Evolutionary conservation across 192 early-diverging fungal genomes (phyloP).

Genomic region (Podila clonocystis): DNA sequence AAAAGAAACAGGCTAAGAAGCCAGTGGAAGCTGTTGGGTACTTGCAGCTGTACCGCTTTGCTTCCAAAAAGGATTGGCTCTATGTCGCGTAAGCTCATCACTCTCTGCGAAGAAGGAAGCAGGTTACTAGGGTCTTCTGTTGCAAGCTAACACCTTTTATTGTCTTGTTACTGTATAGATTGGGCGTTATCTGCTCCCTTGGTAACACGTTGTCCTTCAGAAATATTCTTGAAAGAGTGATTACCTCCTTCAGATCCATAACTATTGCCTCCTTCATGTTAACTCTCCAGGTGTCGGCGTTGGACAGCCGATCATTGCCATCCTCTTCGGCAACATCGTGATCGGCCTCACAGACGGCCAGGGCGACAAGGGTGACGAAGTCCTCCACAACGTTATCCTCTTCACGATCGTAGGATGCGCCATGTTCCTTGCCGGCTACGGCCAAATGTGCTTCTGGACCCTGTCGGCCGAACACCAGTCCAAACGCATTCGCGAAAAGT

Average conservation of each 20-base stretch:
- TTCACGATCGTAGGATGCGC: constrained; percentile 59
- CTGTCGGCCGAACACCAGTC: constrained; percentile 60
- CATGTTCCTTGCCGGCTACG: constrained; percentile 65
- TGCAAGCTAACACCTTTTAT: neutral
- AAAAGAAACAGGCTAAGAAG: constrained; percentile 26
- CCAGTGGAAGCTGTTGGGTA: constrained; percentile 60
- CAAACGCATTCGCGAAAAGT: too few relatives aligned
- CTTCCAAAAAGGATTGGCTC: constrained; percentile 61
- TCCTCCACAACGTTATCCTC: constrained; percentile 11
- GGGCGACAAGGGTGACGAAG: neutral
- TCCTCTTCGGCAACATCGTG: constrained; percentile 27
- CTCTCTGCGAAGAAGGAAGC: neutral
- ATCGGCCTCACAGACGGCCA: neutral
- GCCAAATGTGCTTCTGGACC: constrained; percentile 66
- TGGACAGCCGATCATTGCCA: constrained; percentile 19
- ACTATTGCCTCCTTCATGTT: neutral
- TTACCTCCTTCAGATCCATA: too few relatives aligned
- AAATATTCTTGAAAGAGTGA: too few relatives aligned
- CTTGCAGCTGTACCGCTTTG: constrained; percentile 72
- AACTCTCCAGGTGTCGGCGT: constrained; percentile 14
- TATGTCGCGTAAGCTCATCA: constrained; percentile 23
- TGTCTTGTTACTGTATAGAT: neutral
- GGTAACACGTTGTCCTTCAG: constrained; percentile 5
- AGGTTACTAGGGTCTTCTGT: neutral
- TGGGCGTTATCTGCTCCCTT: constrained; percentile 18